Percentiles rank a stretch among this genome's conserved stretches.
Evolutionary conservation across 345 rosid genomes (phyloP).

Genomic region (Salix brachista): DNA sequence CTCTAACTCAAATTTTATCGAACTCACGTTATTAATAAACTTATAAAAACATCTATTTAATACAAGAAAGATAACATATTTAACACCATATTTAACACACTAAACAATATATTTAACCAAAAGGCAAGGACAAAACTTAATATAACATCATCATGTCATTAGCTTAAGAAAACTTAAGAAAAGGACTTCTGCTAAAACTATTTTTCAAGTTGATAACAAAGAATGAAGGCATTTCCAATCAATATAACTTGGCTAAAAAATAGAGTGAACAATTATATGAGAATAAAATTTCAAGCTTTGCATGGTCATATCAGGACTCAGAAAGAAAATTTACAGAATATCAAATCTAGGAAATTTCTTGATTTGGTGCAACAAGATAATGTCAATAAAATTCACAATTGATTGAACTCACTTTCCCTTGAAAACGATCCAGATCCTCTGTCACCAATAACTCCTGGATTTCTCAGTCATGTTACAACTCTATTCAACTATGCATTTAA

Average conservation of each 20-base stretch:
- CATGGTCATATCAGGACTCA: neutral
- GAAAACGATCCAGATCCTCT: slow-evolving; percentile 91
- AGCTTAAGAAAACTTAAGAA: too few relatives aligned
- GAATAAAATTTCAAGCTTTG: neutral
- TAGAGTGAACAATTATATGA: neutral
- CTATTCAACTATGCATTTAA: slow-evolving; percentile 63
- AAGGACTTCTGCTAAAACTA: too few relatives aligned
- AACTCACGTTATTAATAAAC: too few relatives aligned
- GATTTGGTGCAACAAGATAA: neutral
- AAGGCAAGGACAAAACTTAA: too few relatives aligned
- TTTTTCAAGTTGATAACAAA: neutral
- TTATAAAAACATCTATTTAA: too few relatives aligned
- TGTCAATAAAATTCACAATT: neutral
- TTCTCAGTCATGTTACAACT: slow-evolving; percentile 80
- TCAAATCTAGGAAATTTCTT: neutral
- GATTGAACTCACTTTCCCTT: slow-evolving; percentile 82
- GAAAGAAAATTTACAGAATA: neutral
- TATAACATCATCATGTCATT: too few relatives aligned
- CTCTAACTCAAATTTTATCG: too few relatives aligned
- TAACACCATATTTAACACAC: too few relatives aligned
- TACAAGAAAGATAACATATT: too few relatives aligned
- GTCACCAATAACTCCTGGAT: slow-evolving; percentile 92
- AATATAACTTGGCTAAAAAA: neutral
- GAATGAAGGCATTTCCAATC: neutral
- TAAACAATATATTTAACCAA: too few relatives aligned